Percentiles rank a stretch among this genome's conserved stretches.
These are phyloP conservation scores for Globisporangium acanthophoron DNA, from an alignment of 352 stramenopile species.

Conservation along the genomic window DNA sequence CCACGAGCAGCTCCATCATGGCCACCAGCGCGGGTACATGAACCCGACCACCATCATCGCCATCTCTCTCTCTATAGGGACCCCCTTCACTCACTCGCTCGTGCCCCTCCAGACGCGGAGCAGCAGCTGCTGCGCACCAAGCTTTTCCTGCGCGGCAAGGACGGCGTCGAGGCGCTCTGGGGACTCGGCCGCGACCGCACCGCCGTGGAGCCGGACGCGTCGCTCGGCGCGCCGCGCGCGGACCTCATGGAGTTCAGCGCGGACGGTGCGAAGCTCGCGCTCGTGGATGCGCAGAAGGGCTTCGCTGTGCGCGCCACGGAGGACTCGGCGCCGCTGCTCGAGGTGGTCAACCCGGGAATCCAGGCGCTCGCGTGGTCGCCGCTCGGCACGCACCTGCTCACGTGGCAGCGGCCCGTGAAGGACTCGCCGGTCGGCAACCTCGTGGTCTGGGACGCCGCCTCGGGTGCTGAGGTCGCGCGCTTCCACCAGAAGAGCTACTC, in stretches of 20 bases:
- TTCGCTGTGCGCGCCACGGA: slow-evolving; percentile 69
- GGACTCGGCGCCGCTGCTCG: slow-evolving; percentile 42
- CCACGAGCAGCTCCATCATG: not conserved
- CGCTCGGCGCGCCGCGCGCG: slow-evolving; percentile 34
- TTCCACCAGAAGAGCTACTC: slow-evolving; percentile 88
- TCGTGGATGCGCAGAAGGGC: slow-evolving; percentile 54
- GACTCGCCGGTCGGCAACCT: slow-evolving; percentile 69
- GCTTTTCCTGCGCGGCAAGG: slow-evolving; percentile 78
- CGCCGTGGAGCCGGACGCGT: slow-evolving; percentile 49
- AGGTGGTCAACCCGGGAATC: slow-evolving; percentile 70
- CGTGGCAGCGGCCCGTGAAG: slow-evolving; percentile 85
- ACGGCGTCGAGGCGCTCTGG: slow-evolving; percentile 73
- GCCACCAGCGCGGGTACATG: not conserved
- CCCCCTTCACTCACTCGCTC: not conserved
- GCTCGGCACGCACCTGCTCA: slow-evolving; percentile 75
- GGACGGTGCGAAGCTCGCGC: slow-evolving; percentile 58
- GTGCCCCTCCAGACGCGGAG: slow-evolving; percentile 1
- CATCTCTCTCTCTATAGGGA: not conserved
- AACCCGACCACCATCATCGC: not conserved
- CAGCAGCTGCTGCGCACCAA: slow-evolving; percentile 54
- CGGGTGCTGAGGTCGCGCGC: slow-evolving; percentile 51
- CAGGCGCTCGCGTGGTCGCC: slow-evolving; percentile 79
- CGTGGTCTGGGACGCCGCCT: slow-evolving; percentile 70
- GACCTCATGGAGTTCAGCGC: slow-evolving; percentile 75
- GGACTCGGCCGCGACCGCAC: slow-evolving; percentile 42